Percentiles rank a stretch among this genome's conserved stretches.
Evolutionary conservation across 2,329 filamentous ascomycete species (phyloP).

Genomic region (Ophiostoma pallidulum): DNA sequence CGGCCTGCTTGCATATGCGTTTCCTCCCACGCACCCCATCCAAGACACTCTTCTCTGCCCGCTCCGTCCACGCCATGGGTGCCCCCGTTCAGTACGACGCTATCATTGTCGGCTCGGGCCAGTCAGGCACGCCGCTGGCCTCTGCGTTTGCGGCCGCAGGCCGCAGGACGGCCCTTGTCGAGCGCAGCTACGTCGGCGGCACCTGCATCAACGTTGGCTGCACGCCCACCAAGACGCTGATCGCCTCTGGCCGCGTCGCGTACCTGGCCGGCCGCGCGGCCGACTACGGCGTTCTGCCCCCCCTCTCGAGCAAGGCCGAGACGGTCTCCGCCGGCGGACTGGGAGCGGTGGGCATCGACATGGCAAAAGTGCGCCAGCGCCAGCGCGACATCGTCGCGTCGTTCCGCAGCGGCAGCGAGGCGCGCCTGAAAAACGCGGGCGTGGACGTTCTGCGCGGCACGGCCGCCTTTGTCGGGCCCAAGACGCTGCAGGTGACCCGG

Average conservation of each 20-base stretch:
- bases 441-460: constrained; percentile 37
- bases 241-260: constrained; percentile 41
- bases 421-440: constrained; percentile 17
- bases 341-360: constrained; percentile 34
- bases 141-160: constrained; percentile 35
- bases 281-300: constrained; percentile 44
- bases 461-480: constrained; percentile 33
- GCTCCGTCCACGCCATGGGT: constrained; percentile 1
- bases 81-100: constrained; percentile 25
- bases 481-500: constrained; percentile 27
- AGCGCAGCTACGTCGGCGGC: constrained; percentile 40
- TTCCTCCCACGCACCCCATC: not conserved
- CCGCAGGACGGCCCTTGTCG: constrained; percentile 36
- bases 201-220: constrained; percentile 43
- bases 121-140: constrained; percentile 41
- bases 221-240: constrained; percentile 49
- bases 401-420: constrained; percentile 39
- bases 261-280: constrained; percentile 32
- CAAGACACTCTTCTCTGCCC: too few relatives aligned
- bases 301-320: not conserved
- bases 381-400: constrained; percentile 44
- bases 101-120: constrained; percentile 44
- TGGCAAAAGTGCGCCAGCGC: constrained; percentile 39
- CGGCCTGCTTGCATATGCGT: not conserved
- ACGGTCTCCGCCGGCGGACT: constrained; percentile 18